Percentiles rank a stretch among this genome's conserved stretches.
phyloP scores from a whole-genome alignment of 1,284 basidiomycete species.

The Malassezia psittaci region DNA sequence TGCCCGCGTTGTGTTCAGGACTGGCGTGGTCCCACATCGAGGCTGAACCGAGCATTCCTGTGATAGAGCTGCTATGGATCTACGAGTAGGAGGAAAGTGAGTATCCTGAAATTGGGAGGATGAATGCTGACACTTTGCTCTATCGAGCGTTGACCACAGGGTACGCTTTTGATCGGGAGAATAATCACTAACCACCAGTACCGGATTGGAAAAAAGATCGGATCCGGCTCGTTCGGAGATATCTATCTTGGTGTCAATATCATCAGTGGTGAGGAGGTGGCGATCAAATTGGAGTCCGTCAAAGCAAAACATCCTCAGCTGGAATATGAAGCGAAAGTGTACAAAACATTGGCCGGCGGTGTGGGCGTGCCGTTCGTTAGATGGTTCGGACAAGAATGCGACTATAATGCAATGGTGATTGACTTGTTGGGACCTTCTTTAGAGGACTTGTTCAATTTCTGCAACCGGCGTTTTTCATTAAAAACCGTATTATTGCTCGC shows the following conservation, averaged over 20 bases:
- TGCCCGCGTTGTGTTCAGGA: neutral
- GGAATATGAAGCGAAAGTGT: slow-evolving; percentile 67
- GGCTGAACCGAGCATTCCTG: neutral
- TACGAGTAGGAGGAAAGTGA: slow-evolving; percentile 20
- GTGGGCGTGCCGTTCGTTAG: slow-evolving; percentile 96
- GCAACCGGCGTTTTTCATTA: slow-evolving; percentile 93
- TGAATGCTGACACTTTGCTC: slow-evolving; percentile 1
- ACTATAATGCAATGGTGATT: slow-evolving; percentile 99
- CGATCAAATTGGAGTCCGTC: slow-evolving; percentile 98
- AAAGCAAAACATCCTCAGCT: slow-evolving; percentile 99
- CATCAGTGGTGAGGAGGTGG: slow-evolving; percentile 99
- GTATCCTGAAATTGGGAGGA: slow-evolving; percentile 1
- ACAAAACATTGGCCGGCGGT: slow-evolving; percentile 83
- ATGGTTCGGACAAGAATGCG: slow-evolving; percentile 98
- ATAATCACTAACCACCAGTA: slow-evolving; percentile 24
- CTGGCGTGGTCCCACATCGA: neutral
- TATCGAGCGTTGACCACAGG: neutral
- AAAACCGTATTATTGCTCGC: slow-evolving; percentile 95
- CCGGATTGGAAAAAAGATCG: slow-evolving; percentile 98
- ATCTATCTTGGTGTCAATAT: slow-evolving; percentile 99
- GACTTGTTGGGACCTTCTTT: slow-evolving; percentile 93
- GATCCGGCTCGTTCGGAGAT: slow-evolving; percentile 97
- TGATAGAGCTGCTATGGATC: slow-evolving; percentile 11
- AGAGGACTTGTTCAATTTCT: slow-evolving; percentile 99
- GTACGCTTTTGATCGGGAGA: slow-evolving; percentile 3